Base-by-base conservation (phyloP, 2,329 filamentous ascomycete genomes). In the Talaromyces sp. region DNA sequence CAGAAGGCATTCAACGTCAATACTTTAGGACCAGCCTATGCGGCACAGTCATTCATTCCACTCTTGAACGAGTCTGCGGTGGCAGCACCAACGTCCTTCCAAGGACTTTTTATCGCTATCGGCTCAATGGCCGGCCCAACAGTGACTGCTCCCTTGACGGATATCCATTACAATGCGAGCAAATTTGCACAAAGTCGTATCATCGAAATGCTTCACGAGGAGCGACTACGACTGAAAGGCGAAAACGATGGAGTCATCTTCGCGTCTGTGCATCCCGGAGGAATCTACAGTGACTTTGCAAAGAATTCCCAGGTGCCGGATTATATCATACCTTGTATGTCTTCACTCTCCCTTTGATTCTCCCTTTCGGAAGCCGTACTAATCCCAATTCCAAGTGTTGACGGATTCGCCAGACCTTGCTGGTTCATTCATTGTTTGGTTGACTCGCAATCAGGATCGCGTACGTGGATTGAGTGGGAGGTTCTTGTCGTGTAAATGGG, bases 91-190 rank as follows among this genome's bases (percentile, higher is more conserved):
- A 39, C 45, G 8, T 41, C 43, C n/a, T 48, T 43, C n/a, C 59
- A 39, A n/a, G 35, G 62, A 4, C 66, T 70, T 2, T 77, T 79
- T 64, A 72, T 79, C 27, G 71, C 69, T 1, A 72, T 78, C 31
- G 68, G 67, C 43, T 72, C 70, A 1, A 71, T 76, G 65, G 74
- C 73, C 22, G 72, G 69, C 5, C 75, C 71, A 10, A 77, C 80
- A 3, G 72, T 76, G 2, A 70, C 71, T 7, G 80, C 78, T 0
- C 72, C 75, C 5, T 76, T 79, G 57, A 80, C 77, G 1, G 81
- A 64, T 37, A 33, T 60, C 41, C 56, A 60, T 14, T 64, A 60
- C 79, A 76, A 72, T 50, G 72, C 77, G 16, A 75, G 71, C 63
- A 79, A 79, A 65, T 70, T 73, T 43, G 77, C 76, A 4, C 76